A percentile compares a stretch with the other conserved stretches of the same genome.
Evolutionary conservation across 2,329 filamentous ascomycete genomes (phyloP).

Genomic region (Claviceps paspali): DNA sequence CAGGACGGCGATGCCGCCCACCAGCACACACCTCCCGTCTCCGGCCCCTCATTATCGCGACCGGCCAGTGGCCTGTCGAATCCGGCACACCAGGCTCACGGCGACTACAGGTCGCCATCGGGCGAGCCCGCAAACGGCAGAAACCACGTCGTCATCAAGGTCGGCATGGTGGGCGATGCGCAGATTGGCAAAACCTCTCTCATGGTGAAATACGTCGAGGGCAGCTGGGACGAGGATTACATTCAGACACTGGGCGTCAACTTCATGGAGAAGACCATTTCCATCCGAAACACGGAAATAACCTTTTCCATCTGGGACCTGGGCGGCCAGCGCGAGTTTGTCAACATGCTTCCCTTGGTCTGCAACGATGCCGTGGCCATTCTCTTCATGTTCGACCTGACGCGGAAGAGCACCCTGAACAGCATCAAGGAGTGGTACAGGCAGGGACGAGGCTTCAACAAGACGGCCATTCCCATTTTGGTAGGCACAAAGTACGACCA

Average conservation of each 20-base stretch:
- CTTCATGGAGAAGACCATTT: slow-evolving; percentile 99
- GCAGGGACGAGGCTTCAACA: slow-evolving; percentile 96
- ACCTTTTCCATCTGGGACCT: slow-evolving; percentile 99
- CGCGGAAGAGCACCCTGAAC: slow-evolving; percentile 93
- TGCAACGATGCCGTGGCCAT: slow-evolving; percentile 98
- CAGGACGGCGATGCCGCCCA: slow-evolving; percentile 28
- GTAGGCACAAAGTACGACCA: slow-evolving; percentile 98
- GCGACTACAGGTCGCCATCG: slow-evolving; percentile 29
- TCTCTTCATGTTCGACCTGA: slow-evolving; percentile 98
- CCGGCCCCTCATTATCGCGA: slow-evolving; percentile 32
- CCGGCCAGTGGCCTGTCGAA: slow-evolving; percentile 41
- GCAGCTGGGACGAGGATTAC: slow-evolving; percentile 99
- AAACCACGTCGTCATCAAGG: slow-evolving; percentile 89
- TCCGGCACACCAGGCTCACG: slow-evolving; percentile 22
- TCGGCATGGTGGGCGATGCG: slow-evolving; percentile 97
- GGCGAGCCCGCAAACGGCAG: slow-evolving; percentile 30
- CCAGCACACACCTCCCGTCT: slow-evolving; percentile 32
- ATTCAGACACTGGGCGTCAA: slow-evolving; percentile 98
- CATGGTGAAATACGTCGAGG: slow-evolving; percentile 99
- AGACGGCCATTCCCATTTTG: slow-evolving; percentile 96
- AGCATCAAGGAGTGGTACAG: slow-evolving; percentile 99
- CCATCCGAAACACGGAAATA: slow-evolving; percentile 97
- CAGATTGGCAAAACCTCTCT: slow-evolving; percentile 98
- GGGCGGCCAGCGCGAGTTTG: slow-evolving; percentile 93
- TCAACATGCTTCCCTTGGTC: slow-evolving; percentile 98